Base-by-base conservation (phyloP, 2,329 filamentous ascomycete genomes). In the Teratosphaeria viscida region DNA sequence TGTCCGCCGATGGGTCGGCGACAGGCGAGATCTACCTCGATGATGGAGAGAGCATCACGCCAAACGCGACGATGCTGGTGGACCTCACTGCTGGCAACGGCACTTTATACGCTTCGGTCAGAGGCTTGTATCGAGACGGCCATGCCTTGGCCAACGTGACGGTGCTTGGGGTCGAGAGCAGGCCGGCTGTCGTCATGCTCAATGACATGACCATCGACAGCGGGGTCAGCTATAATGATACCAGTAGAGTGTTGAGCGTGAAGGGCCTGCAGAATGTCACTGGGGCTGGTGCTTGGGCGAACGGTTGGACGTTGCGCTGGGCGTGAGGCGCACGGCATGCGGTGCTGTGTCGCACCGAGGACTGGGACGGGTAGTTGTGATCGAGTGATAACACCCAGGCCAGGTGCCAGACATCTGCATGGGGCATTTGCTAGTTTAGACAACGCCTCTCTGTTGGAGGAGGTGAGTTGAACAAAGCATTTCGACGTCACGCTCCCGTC, bases 1-100 rank as follows among this genome's bases (percentile, higher is more conserved):
- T 88, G 0, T 78, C 81, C 62, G 66, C 68, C 1, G 67, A 79
- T 16, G 83, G 84, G 0, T 71, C 73, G 1, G 87, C 88, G 0
- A 74, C 67, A 1, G 88, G 88, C 0, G 71, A 76, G 19, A 72
- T 92, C 34, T 91, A 92, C 68, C 69, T 91, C 7, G 88, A 90
- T 52, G 57, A 59, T 47, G 57, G 57, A 1, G 85, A 86, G 73
- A 87, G 84, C 59, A 60, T 90, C 3, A 66, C 72, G 43, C 85
- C 82, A 0, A 75, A 79, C 14, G 75, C 77, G 0, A 85, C 79
- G 0, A 77, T 85, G 3, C 77, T 77, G 61, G 80, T 90, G 27
- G 69, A 71, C 53, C 64, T 71, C 57, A 72, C 74, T 0, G 77
- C 76, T 0, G 71, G 73, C 0, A 70, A 73, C 8, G 76, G 76